These are phyloP conservation scores for Zygosaccharomyces sapae DNA, from an alignment of 1,139 yeast species.

Conservation along the genomic window DNA sequence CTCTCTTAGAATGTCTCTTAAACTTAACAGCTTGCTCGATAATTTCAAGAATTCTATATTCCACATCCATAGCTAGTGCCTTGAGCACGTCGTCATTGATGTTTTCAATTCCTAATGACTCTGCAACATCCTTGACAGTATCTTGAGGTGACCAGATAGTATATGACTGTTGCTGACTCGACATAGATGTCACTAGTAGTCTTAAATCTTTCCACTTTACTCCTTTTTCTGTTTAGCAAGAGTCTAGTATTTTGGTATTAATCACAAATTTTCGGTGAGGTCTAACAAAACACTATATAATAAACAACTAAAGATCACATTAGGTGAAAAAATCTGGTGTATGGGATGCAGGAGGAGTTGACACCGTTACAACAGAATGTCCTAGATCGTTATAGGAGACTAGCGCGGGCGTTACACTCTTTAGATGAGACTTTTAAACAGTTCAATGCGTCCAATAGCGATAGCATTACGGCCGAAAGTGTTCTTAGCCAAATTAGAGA, in stretches of 20 bases:
- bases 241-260: neutral
- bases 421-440: slow-evolving; percentile 30
- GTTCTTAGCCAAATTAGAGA: slow-evolving; percentile 42
- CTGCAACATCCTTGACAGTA: slow-evolving; percentile 95
- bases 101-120: slow-evolving; percentile 71
- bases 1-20: slow-evolving; percentile 90
- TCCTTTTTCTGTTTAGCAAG: neutral
- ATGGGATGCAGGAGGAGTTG: slow-evolving; percentile 21
- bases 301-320: neutral
- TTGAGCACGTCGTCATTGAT: slow-evolving; percentile 91
- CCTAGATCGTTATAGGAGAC: slow-evolving; percentile 26
- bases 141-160: slow-evolving; percentile 98
- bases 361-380: slow-evolving; percentile 32
- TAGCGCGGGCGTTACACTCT: slow-evolving; percentile 27
- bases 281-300: neutral
- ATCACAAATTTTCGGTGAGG: slow-evolving; percentile 1
- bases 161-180: slow-evolving; percentile 50
- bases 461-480: slow-evolving; percentile 30
- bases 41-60: slow-evolving; percentile 91
- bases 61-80: slow-evolving; percentile 97
- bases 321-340: neutral
- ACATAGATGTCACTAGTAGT: slow-evolving; percentile 15
- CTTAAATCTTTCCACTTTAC: neutral
- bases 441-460: slow-evolving; percentile 19
- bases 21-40: slow-evolving; percentile 92